Evolutionary conservation across 2,329 filamentous ascomycete genomes (phyloP), one percentile per base, ranked within the genome.

Genomic region (Xylariaceae sp.): DNA sequence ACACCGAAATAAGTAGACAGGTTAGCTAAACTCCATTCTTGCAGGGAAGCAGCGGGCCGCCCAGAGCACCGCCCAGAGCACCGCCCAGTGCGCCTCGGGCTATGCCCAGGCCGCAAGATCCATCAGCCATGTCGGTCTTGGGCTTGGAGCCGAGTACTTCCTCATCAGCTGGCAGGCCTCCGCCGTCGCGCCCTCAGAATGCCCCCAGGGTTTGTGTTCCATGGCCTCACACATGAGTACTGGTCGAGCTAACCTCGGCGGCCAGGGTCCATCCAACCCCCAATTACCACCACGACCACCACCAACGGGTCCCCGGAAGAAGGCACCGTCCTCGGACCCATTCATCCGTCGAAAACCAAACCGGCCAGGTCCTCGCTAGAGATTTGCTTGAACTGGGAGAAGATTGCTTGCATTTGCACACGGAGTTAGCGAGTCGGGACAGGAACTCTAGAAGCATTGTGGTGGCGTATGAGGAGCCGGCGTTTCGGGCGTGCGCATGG

Each of bases 111-210:
- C 47, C 52, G 2, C 46, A 49, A 19, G 52, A 55, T 27, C 51
- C 49, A 13, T 41, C 53, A 14, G 52, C 53, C 7, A 53, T 52
- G 49, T 39, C 49, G 10, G 44, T 54, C n/a, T 36, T 56, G 16
- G 49, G 51, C 11, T 46, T 52, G 19, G 34, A 38, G 13, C 29
- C 39, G 2, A 39, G 29, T 11, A 17, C 43, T 12, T 30, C 38
- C 8, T 31, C 40, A 3, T 28, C 41, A 3, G 30, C 39, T 19
- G 26, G 32, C 8, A 40, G 26, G 19, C 37, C 36, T 19, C 28
- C 37, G 25, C 40, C 43, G 15, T 33, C 41, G 8, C 17, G 27
- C 3, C 42, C 42, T 12, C 14, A 39, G 9, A 46, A 45, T 35
- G 43, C 46, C 3, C 44, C 48, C 7, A 46, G 41, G 39, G 49